phyloP scores from a whole-genome alignment of 1,284 basidiomycete genomes.

The Veloboletus limbatus region DNA sequence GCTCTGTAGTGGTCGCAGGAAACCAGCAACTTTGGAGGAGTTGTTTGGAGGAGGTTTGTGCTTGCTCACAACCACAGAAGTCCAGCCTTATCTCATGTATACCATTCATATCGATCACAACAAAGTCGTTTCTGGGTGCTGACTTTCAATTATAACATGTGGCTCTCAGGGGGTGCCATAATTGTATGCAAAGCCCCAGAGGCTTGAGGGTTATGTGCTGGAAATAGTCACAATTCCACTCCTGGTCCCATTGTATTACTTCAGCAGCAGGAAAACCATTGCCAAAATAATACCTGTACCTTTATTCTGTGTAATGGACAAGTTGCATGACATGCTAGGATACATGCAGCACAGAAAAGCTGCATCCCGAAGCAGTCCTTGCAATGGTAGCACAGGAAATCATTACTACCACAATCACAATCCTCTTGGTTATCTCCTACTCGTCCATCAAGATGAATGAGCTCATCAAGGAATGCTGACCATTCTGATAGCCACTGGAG shows the following conservation, averaged over 20 bases:
- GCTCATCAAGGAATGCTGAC: constrained; percentile 2
- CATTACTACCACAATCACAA: neutral
- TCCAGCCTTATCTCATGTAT: constrained; percentile 6
- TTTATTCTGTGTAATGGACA: constrained; percentile 5
- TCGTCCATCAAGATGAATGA: neutral
- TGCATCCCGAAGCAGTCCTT: constrained; percentile 3
- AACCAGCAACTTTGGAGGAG: neutral
- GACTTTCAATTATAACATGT: neutral
- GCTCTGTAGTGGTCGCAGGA: neutral
- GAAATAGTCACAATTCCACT: constrained; percentile 9
- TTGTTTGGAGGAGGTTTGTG: constrained; percentile 1
- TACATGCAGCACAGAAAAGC: constrained; percentile 4
- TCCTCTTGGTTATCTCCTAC: neutral
- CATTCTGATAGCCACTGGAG: constrained; percentile 3
- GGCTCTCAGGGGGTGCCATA: constrained; percentile 3
- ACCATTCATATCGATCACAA: constrained; percentile 4
- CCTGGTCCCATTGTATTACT: too few species aligned
- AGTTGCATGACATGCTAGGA: neutral
- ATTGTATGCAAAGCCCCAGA: constrained; percentile 6
- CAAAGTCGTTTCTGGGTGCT: neutral
- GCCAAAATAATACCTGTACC: too few species aligned
- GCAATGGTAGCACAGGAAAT: neutral
- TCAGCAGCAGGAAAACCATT: too few species aligned
- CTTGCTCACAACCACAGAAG: constrained; percentile 8
- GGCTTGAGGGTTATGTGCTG: neutral